A percentile compares a stretch with the other conserved stretches of the same genome.
phyloP scores from a whole-genome alignment of 495 filamentous ascomycete species.

The Stereocaulon alpinum region DNA sequence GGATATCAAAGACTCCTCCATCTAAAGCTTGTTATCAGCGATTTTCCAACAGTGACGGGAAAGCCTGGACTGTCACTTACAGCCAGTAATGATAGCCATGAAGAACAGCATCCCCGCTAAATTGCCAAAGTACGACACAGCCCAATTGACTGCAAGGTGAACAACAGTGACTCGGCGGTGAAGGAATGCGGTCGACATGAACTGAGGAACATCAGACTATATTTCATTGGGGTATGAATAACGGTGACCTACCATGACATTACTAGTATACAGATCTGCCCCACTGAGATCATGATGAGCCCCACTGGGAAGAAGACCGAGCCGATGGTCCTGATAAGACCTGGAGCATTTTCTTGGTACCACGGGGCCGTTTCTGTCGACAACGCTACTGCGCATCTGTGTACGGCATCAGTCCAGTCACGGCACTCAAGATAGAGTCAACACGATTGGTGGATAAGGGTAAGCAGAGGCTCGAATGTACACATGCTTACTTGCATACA shows the following conservation, averaged over 20 bases:
- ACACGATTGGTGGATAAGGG: no score
- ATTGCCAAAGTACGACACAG: slow-evolving; percentile 50
- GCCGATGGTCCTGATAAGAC: slow-evolving; percentile 45
- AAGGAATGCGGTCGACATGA: slow-evolving; percentile 43
- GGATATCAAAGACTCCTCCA: slow-evolving; percentile 45
- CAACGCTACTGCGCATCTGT: slow-evolving; percentile 38
- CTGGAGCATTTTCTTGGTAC: slow-evolving; percentile 50
- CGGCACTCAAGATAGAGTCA: no score
- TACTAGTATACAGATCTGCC: slow-evolving; percentile 48
- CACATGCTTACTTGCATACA: no score
- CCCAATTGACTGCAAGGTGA: slow-evolving; percentile 45
- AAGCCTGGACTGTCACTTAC: background rate
- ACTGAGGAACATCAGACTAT: slow-evolving; percentile 25
- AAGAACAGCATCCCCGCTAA: slow-evolving; percentile 50
- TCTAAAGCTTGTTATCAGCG: slow-evolving; percentile 26
- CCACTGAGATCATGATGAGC: slow-evolving; percentile 50
- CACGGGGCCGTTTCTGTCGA: slow-evolving; percentile 45
- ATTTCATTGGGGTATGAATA: background rate
- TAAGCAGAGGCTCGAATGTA: no score
- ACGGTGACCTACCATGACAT: slow-evolving; percentile 39
- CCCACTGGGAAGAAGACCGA: slow-evolving; percentile 50
- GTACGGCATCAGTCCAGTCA: no score
- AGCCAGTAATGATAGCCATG: slow-evolving; percentile 48
- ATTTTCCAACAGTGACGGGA: background rate
- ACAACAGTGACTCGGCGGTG: slow-evolving; percentile 40